Evolutionary conservation across 192 early-diverging fungal species (phyloP).

Genomic region (Linnemannia hyalina): DNA sequence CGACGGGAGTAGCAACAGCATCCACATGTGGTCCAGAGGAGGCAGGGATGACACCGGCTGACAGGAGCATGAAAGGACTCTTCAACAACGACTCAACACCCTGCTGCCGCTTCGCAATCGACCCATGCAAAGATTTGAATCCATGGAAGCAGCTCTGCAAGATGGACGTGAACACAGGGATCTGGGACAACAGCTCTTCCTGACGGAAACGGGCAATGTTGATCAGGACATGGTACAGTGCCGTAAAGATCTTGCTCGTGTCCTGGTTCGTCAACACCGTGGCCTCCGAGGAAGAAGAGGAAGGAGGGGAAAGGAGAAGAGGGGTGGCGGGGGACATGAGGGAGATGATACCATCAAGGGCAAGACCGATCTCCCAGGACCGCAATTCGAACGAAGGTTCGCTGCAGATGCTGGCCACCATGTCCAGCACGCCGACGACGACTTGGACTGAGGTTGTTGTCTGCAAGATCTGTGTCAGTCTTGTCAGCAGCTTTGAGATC

Average conservation of each 20-base stretch:
- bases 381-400: slow-evolving; percentile 44
- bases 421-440: slow-evolving; percentile 40
- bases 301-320: slow-evolving; percentile 31
- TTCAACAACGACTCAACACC: slow-evolving; percentile 43
- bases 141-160: slow-evolving; percentile 68
- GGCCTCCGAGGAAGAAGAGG: neutral
- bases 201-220: slow-evolving; percentile 64
- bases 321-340: slow-evolving; percentile 61
- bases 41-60: slow-evolving; percentile 46
- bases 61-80: slow-evolving; percentile 58
- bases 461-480: slow-evolving; percentile 54
- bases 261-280: slow-evolving; percentile 36
- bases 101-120: slow-evolving; percentile 56
- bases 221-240: slow-evolving; percentile 63
- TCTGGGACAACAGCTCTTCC: slow-evolving; percentile 60
- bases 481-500: slow-evolving; percentile 54
- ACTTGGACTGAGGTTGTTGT: slow-evolving; percentile 53
- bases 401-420: slow-evolving; percentile 53
- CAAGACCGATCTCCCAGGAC: slow-evolving; percentile 50
- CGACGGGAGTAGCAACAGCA: slow-evolving; percentile 20
- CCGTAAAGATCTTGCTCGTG: slow-evolving; percentile 61
- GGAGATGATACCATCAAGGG: slow-evolving; percentile 40
- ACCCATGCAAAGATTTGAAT: slow-evolving; percentile 67
- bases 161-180: slow-evolving; percentile 67
- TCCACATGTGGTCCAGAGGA: slow-evolving; percentile 13